phyloP scores from a whole-genome alignment of 352 stramenopile species.

The Globisporangium lucens region DNA sequence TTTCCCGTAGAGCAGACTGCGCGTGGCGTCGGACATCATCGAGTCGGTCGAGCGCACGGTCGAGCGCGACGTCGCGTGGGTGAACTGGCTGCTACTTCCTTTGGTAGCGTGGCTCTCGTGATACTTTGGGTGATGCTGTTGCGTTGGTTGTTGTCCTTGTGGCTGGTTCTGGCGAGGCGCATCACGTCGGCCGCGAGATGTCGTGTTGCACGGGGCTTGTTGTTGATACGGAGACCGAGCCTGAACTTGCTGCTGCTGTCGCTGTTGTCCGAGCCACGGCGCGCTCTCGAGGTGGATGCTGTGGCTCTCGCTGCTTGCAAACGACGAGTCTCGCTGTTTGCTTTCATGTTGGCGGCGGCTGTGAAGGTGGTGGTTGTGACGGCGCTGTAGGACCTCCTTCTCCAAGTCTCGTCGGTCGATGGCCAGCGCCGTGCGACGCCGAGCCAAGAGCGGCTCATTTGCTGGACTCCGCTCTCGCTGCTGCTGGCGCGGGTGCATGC shows the following conservation, averaged over 20 bases:
- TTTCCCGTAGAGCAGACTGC: slow-evolving; percentile 8
- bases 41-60: background rate
- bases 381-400: background rate
- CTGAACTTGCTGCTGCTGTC: background rate
- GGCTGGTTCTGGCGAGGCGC: background rate
- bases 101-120: slow-evolving; percentile 6
- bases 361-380: background rate
- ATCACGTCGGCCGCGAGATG: background rate
- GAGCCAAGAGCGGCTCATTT: background rate
- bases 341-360: background rate
- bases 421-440: background rate
- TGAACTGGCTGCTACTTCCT: slow-evolving; percentile 8
- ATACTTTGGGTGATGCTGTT: background rate
- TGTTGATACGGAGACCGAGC: background rate
- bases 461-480: background rate
- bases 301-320: background rate
- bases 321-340: background rate
- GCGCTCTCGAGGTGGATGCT: slow-evolving; percentile 19
- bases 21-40: slow-evolving; percentile 10
- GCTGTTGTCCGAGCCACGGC: slow-evolving; percentile 12
- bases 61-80: slow-evolving; percentile 2
- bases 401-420: background rate
- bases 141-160: background rate
- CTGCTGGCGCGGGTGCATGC: background rate
- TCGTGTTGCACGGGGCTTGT: background rate